Evolutionary conservation across 345 rosid genomes (phyloP).

Genomic region (Populus euphratica): DNA sequence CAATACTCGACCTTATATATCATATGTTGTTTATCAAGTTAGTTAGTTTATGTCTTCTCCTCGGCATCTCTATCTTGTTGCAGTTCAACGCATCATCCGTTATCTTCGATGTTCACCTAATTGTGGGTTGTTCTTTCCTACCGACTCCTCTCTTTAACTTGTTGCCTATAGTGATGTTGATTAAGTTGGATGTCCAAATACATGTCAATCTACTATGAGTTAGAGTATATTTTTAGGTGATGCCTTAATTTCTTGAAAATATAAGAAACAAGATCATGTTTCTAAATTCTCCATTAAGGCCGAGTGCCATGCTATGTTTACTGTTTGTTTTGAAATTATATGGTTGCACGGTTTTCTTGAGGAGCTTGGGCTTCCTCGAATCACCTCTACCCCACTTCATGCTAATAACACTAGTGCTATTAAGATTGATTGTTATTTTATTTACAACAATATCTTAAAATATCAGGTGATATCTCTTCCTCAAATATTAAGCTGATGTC

Average conservation of each 20-base stretch:
- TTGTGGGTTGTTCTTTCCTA: not conserved
- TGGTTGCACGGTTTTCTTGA: no score
- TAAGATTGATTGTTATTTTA: no score
- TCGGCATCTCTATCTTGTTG: not conserved
- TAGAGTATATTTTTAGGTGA: not conserved
- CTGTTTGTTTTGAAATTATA: not conserved
- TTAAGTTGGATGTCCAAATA: no score
- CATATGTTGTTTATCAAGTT: no score
- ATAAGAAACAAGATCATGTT: not conserved
- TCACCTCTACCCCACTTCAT: no score
- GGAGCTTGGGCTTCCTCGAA: not conserved
- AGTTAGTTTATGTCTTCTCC: not conserved
- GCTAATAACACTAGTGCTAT: not conserved
- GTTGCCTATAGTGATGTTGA: no score
- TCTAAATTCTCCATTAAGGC: no score
- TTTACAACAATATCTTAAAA: no score
- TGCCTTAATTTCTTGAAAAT: not conserved
- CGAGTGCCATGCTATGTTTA: not conserved
- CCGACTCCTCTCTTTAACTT: not conserved
- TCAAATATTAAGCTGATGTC: fast-evolving
- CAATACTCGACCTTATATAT: not conserved
- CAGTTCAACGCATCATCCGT: not conserved
- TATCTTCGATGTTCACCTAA: not conserved
- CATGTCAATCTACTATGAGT: fast-evolving
- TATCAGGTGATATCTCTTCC: no score